Base-by-base conservation (phyloP, 768 basidiomycete genomes). In the Suillus luteus region DNA sequence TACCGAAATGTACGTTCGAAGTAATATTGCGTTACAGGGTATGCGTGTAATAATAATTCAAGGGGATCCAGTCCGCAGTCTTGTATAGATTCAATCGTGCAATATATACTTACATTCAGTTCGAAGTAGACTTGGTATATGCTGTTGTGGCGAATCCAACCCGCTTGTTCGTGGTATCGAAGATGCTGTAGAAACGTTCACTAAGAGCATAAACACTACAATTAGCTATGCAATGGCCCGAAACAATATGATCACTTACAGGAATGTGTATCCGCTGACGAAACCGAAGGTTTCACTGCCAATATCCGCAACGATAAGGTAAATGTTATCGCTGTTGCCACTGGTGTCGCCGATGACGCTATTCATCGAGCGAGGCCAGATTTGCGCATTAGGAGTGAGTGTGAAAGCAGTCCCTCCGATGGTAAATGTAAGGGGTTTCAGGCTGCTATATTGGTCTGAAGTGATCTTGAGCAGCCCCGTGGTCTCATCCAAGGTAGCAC, bases 131-230 rank as follows among this genome's bases (percentile, higher is more conserved):
- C 10, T 62, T 27, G 2, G 79, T 80, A 65, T 72, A 71, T 24
- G 62, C 5, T 3, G 78, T 78, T 11, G 66, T 73, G 3, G 79
- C 79, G 14, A 80, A 62, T n/a, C 78, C 79, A 52, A 79, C 69
- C 5, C 66, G 73, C 19, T 48, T 55, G 66, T 74, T 76, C 3
- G 67, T 68, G 15, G 72, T 66, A 63, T 80, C 79, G 64, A 68
- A 80, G 17, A 77, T 72, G 40, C 70, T 64, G 68, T 77, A 80
- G 73, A 73, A 80, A 27, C 79, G 70, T 68, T 81, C 61, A 31
- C 60, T 44, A 19, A 33, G 15, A 48, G 40, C 15, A 48, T 12
- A 52, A 57, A 57, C 9, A 10, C 22, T 10, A 11, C 17, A 7
- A 41, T 58, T 41, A 58, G 33, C 38, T 40, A 11, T 5, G 37